Base-by-base conservation (phyloP, 2,329 filamentous ascomycete genomes). In the Geosmithia morbida region DNA sequence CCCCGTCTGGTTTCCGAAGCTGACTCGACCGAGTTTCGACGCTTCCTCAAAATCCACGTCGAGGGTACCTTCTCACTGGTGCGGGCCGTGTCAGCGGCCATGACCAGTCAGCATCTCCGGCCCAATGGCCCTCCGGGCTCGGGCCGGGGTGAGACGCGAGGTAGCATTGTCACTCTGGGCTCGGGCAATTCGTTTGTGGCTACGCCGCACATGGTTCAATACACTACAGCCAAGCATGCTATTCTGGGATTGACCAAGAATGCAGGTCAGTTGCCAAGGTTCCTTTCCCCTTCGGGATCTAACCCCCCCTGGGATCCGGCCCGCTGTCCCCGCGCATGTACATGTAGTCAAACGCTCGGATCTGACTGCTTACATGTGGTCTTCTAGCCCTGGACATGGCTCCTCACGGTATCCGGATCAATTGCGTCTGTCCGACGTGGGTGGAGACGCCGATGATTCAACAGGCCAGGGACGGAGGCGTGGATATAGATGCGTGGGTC, bases 151-250 rank as follows among this genome's bases (percentile, higher is more conserved):
- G 43, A 22, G 5, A 44, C 47, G 17, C 48, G 52, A 5, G 52
- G 52, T 11, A 42, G 48, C 4, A 54, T 54, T 42, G 50, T 54
- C 11, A 48, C 48, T 14, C 29, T 54, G 33, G 50, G 45, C 3
- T 54, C 52, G 2, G 49, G 46, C 2, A 48, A 49, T 11, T 54
- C 52, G 17, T 51, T 49, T 18, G 43, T 50, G 20, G 50, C 52
- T n/a, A 43, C 46, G n/a, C 50, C 50, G n/a, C 16, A 47, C 16
- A 40, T 49, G 39, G 43, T 47, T 20, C 50, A 48, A 33, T 46
- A 46, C 37, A 40, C 45, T 13, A 41, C 45, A 11, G 30, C 45
- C 45, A 46, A 46, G 45, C 45, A 46, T 41, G 45, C 45, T 30
- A 26, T 40, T n/a, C 17, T 46, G 19, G 45, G 45, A 2, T n/a